Percentiles rank a stretch among this genome's conserved stretches.
These are phyloP conservation scores for Cordyceps militaris DNA, from an alignment of 2,329 filamentous ascomycete genomes.

Conservation along the genomic window DNA sequence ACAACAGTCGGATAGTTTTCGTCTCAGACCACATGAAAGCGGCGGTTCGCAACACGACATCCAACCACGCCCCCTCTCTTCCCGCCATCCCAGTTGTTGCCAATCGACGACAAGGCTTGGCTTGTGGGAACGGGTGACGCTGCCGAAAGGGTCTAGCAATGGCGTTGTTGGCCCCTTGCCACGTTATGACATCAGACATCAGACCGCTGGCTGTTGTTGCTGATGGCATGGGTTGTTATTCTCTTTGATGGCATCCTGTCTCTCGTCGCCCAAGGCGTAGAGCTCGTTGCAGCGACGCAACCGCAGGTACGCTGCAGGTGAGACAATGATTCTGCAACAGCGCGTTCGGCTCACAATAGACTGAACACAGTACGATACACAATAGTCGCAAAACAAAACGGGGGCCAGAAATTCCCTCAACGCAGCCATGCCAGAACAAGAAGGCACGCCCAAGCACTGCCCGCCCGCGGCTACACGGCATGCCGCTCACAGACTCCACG, in stretches of 20 bases:
- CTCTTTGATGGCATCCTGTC: no score
- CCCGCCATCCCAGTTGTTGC: neutral
- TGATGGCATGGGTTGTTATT: neutral
- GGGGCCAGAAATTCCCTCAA: slow-evolving; percentile 4
- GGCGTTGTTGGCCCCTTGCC: neutral
- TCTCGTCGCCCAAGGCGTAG: no score
- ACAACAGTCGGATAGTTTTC: no score
- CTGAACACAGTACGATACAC: no score
- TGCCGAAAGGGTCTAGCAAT: slow-evolving; percentile 9
- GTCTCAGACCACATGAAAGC: no score
- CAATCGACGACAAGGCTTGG: slow-evolving; percentile 6
- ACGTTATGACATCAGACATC: slow-evolving; percentile 11
- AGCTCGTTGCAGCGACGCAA: neutral
- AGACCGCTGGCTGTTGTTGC: neutral
- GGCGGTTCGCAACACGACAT: neutral
- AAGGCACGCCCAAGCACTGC: slow-evolving; percentile 1
- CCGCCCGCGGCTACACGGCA: slow-evolving; percentile 8
- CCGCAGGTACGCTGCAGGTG: neutral
- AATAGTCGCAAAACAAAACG: neutral
- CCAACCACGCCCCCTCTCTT: neutral
- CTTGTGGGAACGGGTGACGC: slow-evolving; percentile 10
- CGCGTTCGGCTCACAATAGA: neutral
- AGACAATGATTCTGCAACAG: neutral
- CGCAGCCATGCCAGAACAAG: neutral
- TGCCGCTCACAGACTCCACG: slow-evolving; percentile 4